Percentiles rank a stretch among this genome's conserved stretches.
Evolutionary conservation across 306 rosid genomes (phyloP).

Genomic region (Amphicarpaea edgeworthii): DNA sequence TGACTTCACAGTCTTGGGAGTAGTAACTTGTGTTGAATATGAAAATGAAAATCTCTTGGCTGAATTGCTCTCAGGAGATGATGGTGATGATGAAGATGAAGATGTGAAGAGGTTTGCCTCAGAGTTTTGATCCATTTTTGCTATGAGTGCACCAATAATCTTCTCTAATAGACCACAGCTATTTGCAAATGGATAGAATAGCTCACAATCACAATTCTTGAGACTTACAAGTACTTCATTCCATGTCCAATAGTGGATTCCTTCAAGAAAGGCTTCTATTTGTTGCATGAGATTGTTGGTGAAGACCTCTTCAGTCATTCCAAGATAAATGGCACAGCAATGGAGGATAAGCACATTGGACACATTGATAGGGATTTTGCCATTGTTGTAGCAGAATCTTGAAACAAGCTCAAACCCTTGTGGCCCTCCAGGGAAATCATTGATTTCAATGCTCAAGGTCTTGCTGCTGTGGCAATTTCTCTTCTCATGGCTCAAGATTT

Average conservation of each 20-base stretch:
- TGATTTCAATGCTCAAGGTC: conserved; percentile 48
- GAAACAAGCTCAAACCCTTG: conserved; percentile 71
- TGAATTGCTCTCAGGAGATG: conserved; percentile 63
- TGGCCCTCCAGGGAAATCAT: conserved; percentile 77
- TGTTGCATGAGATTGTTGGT: conserved; percentile 65
- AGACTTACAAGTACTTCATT: conserved; percentile 61
- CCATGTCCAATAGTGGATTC: conserved; percentile 69
- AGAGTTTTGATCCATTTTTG: conserved; percentile 64
- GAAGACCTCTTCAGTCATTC: conserved; percentile 64
- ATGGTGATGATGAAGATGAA: conserved; percentile 54
- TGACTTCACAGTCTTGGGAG: conserved; percentile 57
- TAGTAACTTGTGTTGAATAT: conserved; percentile 52
- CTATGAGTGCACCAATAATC: conserved; percentile 60
- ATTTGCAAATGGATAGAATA: conserved; percentile 53
- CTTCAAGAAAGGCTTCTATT: conserved; percentile 61
- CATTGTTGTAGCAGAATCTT: conserved; percentile 72
- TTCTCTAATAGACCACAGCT: conserved; percentile 65
- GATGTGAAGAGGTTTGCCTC: conserved; percentile 46
- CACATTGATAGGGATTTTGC: conserved; percentile 53
- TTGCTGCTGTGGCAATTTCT: conserved; percentile 41
- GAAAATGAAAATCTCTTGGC: conserved; percentile 54
- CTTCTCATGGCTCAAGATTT: conserved; percentile 54
- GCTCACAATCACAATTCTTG: conserved; percentile 55
- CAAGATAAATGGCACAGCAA: conserved; percentile 67
- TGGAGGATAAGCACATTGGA: conserved; percentile 69